These are phyloP conservation scores for Biancaea sappan DNA, from an alignment of 306 rosid genomes.

Conservation along the genomic window DNA sequence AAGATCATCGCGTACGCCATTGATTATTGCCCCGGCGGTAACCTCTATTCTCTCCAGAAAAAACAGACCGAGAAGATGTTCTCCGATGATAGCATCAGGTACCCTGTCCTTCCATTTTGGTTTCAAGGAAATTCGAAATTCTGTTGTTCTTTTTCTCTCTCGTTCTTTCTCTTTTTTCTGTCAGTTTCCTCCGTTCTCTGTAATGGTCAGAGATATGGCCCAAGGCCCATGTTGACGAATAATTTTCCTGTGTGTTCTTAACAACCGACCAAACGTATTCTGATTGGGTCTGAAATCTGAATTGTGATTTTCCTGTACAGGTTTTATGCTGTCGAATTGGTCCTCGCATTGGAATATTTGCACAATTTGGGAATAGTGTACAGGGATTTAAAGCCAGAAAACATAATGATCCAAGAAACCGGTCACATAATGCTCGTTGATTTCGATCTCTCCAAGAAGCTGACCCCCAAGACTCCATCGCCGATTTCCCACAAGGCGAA, in stretches of 20 bases:
- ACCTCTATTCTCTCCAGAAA: constrained; percentile 59
- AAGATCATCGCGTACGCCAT: constrained; percentile 67
- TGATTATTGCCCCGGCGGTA: constrained; percentile 85
- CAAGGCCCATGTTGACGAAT: background rate
- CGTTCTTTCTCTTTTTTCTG: background rate
- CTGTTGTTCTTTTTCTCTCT: background rate
- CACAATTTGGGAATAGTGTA: constrained; percentile 78
- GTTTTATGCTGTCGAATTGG: constrained; percentile 90
- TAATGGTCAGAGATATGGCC: background rate
- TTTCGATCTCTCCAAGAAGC: constrained; percentile 79
- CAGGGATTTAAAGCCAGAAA: constrained; percentile 93
- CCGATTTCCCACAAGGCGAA: constrained; percentile 9
- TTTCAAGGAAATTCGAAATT: background rate
- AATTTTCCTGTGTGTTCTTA: background rate
- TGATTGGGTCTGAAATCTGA: background rate
- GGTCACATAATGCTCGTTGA: constrained; percentile 96
- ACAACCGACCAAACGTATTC: background rate
- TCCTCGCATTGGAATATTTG: constrained; percentile 73
- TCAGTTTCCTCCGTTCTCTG: background rate
- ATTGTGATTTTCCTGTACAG: constrained; percentile 33
- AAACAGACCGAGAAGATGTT: constrained; percentile 72
- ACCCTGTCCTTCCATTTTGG: background rate
- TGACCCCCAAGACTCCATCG: constrained; percentile 47
- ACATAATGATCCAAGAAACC: constrained; percentile 74
- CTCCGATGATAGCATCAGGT: constrained; percentile 80